Base-by-base conservation (phyloP, 305 asterid genomes). In the Rubia tinctorum region DNA sequence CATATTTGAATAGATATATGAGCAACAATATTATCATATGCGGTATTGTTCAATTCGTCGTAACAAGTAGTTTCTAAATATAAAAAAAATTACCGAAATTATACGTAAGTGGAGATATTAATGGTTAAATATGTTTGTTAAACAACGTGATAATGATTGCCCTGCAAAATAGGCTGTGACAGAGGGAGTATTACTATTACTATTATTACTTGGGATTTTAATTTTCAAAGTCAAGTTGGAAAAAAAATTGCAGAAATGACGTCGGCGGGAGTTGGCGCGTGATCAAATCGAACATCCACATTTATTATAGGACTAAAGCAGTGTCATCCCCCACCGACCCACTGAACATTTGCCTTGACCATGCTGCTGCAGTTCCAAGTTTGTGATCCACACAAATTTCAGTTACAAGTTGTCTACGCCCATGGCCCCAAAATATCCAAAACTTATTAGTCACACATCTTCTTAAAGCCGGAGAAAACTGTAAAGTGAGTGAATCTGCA, bases 261-360 rank as follows among this genome's bases (percentile, higher is more conserved):
- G 34, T 30, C 34, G 34, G 72, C 68, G 12, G 22, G 30, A 1
- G 25, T 15, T 14, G 13, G 73, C 22, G 67, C 27, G 73, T 74
- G 73, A 15, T 69, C 58, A 58, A 20, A 18, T 14, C 43, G 45
- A 75, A 69, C 51, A 60, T 58, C 66, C 23, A 13, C 62, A 68
- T 68, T 69, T 39, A 75, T 60, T 75, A 64, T 66, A 4, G 66
- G 74, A 61, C 70, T 69, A 20, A 60, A 59, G 30, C 40, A 60
- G 76, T 58, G 55, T 56, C 68, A n/a, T 65, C 69, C 71, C 76
- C 72, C 67, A 72, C 80, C 73, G 69, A 71, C 76, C 76, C 9
- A 25, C 56, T 75, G 17, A 13, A 39, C 15, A 22, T 40, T 73
- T 20, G 42, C 42, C 65, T 63, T 55, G 42, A 67, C 45, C 64